These are phyloP conservation scores for Cymbidium sinense DNA, from an alignment of 106 monocot genomes.

Conservation along the genomic window DNA sequence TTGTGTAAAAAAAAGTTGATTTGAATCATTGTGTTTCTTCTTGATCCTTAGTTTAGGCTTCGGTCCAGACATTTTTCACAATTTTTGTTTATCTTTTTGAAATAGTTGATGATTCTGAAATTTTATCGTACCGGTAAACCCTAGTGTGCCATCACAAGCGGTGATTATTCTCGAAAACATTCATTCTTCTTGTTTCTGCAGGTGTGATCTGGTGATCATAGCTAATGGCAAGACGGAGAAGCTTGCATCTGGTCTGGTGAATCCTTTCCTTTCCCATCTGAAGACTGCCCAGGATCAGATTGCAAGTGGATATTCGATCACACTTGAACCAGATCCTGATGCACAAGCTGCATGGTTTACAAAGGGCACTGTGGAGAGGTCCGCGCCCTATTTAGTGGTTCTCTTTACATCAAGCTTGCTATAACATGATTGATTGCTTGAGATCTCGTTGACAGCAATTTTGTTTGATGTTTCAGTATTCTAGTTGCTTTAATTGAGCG, in stretches of 20 bases:
- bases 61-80: no score
- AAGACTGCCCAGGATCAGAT: conserved; percentile 63
- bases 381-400: not conserved
- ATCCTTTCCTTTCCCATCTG: conserved; percentile 62
- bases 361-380: conserved; percentile 66
- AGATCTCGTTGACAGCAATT: not conserved
- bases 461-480: not conserved
- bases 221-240: conserved; percentile 61
- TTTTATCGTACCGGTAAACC: not conserved
- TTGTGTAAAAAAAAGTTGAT: not conserved
- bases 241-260: conserved; percentile 60
- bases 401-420: not conserved
- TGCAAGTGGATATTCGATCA: conserved; percentile 65
- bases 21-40: not conserved
- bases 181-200: conserved; percentile 10
- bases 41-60: not conserved
- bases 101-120: not conserved
- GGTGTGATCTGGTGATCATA: conserved; percentile 61
- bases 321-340: conserved; percentile 39
- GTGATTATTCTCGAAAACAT: not conserved
- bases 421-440: not conserved
- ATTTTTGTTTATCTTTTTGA: not conserved
- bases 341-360: conserved; percentile 57
- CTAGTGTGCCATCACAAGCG: not conserved
- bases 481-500: not conserved